These are phyloP conservation scores for Fusarium transvaalense DNA, from an alignment of 2,329 filamentous ascomycete species.

Conservation along the genomic window DNA sequence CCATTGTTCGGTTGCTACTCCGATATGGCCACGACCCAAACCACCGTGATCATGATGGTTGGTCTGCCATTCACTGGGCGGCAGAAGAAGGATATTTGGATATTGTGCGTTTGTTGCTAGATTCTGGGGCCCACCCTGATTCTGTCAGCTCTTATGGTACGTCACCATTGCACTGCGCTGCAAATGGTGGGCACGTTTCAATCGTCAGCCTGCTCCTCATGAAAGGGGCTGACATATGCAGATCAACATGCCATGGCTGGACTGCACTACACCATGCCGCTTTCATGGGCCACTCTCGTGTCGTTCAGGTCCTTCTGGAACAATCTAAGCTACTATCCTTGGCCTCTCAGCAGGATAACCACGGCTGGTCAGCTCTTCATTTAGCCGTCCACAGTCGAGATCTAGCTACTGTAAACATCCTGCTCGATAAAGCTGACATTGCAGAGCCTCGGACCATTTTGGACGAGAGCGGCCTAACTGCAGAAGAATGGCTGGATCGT, in stretches of 20 bases:
- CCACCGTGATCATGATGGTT: not conserved
- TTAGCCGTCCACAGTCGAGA: not conserved
- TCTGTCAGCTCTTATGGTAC: not conserved
- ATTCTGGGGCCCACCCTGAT: accelerated
- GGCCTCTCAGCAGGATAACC: not conserved
- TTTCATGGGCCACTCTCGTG: not conserved
- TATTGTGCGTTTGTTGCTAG: not conserved
- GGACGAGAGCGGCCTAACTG: not conserved
- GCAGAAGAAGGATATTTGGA: not conserved
- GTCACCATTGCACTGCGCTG: not conserved
- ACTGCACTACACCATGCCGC: not conserved
- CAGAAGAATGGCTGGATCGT: not conserved
- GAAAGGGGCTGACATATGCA: accelerated
- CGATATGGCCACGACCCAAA: not conserved
- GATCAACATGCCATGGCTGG: not conserved
- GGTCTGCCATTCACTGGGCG: not conserved
- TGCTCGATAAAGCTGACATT: not conserved
- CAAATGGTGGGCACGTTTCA: not conserved
- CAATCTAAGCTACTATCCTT: too few species aligned
- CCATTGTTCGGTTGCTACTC: not conserved
- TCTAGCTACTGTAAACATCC: not conserved
- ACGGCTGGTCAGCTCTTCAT: not conserved
- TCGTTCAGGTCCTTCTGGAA: not conserved
- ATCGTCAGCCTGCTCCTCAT: not conserved
- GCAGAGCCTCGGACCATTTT: not conserved